Evolutionary conservation across 169 alveolate genomes (phyloP).

Genomic region (Plasmodium gallinaceum): DNA sequence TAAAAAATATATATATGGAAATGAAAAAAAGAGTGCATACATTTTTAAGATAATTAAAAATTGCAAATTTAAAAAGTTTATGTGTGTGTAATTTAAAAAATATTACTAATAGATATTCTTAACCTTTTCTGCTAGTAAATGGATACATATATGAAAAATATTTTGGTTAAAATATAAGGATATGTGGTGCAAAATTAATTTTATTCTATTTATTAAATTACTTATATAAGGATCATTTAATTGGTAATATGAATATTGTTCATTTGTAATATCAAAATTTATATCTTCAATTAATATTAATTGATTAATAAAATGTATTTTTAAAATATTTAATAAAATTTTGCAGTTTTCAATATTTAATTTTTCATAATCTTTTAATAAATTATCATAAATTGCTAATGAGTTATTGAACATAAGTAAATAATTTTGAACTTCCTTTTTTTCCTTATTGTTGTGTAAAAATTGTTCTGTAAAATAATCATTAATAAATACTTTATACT

Average conservation of each 20-base stretch:
- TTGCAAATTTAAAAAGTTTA: background rate
- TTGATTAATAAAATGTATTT: conserved; percentile 58
- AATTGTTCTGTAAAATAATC: conserved; percentile 46
- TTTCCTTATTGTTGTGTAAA: conserved; percentile 27
- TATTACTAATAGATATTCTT: too few species aligned
- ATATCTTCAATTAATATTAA: conserved; percentile 51
- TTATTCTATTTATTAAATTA: conserved; percentile 35
- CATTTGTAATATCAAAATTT: conserved; percentile 60
- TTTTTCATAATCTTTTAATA: conserved; percentile 59
- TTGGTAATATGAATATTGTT: conserved; percentile 64
- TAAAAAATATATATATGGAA: background rate
- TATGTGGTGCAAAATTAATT: conserved; percentile 33
- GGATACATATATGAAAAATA: conserved; percentile 24
- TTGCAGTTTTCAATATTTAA: conserved; percentile 58
- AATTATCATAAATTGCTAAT: conserved; percentile 51
- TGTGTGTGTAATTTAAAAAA: background rate
- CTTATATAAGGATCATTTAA: conserved; percentile 70
- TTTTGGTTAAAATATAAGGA: conserved; percentile 48
- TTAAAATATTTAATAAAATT: conserved; percentile 42
- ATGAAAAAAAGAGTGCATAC: background rate
- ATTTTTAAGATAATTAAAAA: background rate
- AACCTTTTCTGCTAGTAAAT: conserved; percentile 72
- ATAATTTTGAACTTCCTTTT: conserved; percentile 39
- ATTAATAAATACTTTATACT: conserved; percentile 31
- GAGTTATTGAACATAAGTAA: conserved; percentile 63